Conservation (phyloP, 805 yeast species). For the Kodamaea neixiangensis region DNA sequence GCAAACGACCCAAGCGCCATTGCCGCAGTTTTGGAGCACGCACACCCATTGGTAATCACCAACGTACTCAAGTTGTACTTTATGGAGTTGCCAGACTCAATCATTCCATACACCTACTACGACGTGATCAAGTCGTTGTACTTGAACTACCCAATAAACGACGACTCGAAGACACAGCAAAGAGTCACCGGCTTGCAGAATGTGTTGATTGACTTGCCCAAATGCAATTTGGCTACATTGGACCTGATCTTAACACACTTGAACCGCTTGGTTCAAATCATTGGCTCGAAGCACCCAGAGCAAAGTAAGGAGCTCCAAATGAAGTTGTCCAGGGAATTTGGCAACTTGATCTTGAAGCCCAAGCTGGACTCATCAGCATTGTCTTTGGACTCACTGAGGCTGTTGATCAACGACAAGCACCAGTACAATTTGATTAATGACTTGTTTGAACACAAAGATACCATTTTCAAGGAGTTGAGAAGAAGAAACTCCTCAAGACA, state of each 20-base stretch:
- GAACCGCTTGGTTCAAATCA: conserved; percentile 54
- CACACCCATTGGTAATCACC: conserved; percentile 60
- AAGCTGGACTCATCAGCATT: conserved; percentile 20
- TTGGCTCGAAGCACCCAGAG: conserved; percentile 42
- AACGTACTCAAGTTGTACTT: conserved; percentile 71
- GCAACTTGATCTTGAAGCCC: conserved; percentile 61
- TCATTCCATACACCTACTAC: conserved; percentile 63
- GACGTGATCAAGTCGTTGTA: conserved; percentile 72
- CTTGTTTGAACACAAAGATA: conserved; percentile 57
- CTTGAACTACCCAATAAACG: conserved; percentile 35
- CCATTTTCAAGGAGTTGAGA: conserved; percentile 64
- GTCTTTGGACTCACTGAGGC: conserved; percentile 22
- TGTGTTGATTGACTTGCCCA: conserved; percentile 65
- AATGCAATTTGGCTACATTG: conserved; percentile 73
- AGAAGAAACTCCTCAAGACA: conserved; percentile 32
- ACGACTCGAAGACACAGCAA: conserved; percentile 46
- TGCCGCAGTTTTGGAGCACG: conserved; percentile 33
- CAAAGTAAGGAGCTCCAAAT: conserved; percentile 40
- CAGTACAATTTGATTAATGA: conserved; percentile 62
- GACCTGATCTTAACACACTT: conserved; percentile 81
- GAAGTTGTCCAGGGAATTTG: conserved; percentile 66
- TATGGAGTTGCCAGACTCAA: conserved; percentile 76
- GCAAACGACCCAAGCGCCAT: conserved; percentile 31
- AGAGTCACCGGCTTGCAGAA: conserved; percentile 67
- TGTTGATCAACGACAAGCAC: conserved; percentile 54